A percentile compares a stretch with the other conserved stretches of the same genome.
Conservation (phyloP, 2,329 filamentous ascomycete species). For the Talaromyces sp. region DNA sequence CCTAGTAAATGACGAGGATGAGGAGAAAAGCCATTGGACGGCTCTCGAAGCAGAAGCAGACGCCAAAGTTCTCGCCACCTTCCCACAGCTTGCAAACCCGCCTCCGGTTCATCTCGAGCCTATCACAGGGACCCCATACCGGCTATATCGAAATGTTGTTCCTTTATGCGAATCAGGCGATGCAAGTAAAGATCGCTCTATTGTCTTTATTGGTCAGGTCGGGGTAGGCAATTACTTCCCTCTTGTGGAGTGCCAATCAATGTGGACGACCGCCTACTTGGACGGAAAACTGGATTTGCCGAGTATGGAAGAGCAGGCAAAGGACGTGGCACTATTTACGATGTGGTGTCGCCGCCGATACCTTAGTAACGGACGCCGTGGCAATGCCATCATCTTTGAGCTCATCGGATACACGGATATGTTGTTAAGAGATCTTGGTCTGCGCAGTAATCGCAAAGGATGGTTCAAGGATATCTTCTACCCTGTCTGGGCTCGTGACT, state of each 20-base stretch:
- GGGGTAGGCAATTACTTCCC: conserved; percentile 11
- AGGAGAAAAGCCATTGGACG: background rate
- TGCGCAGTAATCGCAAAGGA: conserved; percentile 2
- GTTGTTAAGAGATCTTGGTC: conserved; percentile 5
- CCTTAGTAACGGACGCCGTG: conserved; percentile 2
- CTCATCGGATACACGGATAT: conserved; percentile 9
- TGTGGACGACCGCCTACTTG: conserved; percentile 9
- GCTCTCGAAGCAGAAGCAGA: conserved; percentile 6
- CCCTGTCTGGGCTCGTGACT: conserved; percentile 1
- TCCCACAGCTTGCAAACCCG: conserved; percentile 9
- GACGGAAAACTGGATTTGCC: conserved; percentile 9
- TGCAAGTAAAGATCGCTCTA: conserved; percentile 10
- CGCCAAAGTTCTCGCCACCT: conserved; percentile 6
- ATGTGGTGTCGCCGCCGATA: conserved; percentile 6
- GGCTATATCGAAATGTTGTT: conserved; percentile 10
- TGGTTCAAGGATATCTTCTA: conserved; percentile 8
- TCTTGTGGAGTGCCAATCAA: conserved; percentile 12
- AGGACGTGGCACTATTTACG: conserved; percentile 8
- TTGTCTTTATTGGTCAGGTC: conserved; percentile 11
- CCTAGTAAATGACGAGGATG: background rate
- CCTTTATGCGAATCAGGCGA: conserved; percentile 5
- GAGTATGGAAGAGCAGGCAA: conserved; percentile 6
- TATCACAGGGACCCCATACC: conserved; percentile 4
- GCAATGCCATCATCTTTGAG: conserved; percentile 9
- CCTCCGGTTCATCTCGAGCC: conserved; percentile 7